Base-by-base conservation (phyloP, 2,329 filamentous ascomycete species). In the Colletotrichum cordylinicola region DNA sequence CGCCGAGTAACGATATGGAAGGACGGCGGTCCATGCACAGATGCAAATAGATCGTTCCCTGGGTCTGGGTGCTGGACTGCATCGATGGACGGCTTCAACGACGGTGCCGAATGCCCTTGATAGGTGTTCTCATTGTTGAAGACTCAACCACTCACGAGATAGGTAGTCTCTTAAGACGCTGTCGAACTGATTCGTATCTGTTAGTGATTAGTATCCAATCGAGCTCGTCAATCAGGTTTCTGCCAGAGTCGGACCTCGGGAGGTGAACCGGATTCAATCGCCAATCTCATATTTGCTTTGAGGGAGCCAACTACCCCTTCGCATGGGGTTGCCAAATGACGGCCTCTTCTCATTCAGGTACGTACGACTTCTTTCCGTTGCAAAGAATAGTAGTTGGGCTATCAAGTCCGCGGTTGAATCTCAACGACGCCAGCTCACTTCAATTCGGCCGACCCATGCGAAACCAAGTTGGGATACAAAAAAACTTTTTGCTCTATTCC, bases 401-500 rank as follows among this genome's bases (percentile, higher is more conserved):
- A 6, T 48, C 18, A 12, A 48, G 9, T 6, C n/a, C 39, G n/a
- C 39, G 39, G 9, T 48, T 48, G 39, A 48, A 48, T 48, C 18
- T 48, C 18, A 48, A 48, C 1, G 18, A 48, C 12, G 39, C 18
- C 39, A n/a, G 39, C 39, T 18, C 39, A 48, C 18, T 48, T 21
- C 39, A 48, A 12, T n/a, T 48, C 39, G 39, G n/a, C 5, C 39
- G 18, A 43, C 39, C 18, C 39, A 43, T 43, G 5, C 18, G 39
- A 7, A 48, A 48, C 39, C 35, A 4, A 18, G 21, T 43, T 18
- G 35, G 13, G 64, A 67, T 67, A 67, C 35, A 66, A 74, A 70
- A 71, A 74, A 48, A 24, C 48, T 75, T 72, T 75, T 72, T 18
- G 68, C 39, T 75, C 68, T 76, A 76, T 69, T 55, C n/a, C 70